Evolutionary conservation across 2,329 filamentous ascomycete species (phyloP).

Genomic region (Apiospora aurea): DNA sequence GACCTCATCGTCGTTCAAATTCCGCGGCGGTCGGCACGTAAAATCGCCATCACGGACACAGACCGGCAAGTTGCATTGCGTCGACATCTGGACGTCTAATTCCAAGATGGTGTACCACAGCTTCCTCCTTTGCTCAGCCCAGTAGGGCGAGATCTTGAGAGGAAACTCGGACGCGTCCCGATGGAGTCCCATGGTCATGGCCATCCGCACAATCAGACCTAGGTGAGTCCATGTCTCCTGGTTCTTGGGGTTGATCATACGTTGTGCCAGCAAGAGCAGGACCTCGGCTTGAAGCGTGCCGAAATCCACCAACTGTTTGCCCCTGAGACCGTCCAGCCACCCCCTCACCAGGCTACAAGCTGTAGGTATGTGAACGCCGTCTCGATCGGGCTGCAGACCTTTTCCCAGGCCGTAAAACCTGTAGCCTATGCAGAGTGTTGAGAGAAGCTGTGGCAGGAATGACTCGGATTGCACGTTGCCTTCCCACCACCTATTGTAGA

Average conservation of each 20-base stretch:
- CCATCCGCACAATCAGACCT: conserved; percentile 62
- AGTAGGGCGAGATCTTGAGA: conserved; percentile 56
- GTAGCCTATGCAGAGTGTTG: conserved; percentile 60
- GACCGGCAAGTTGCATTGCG: conserved; percentile 59
- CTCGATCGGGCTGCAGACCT: conserved; percentile 59
- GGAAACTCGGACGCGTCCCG: conserved; percentile 62
- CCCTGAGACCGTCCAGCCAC: conserved; percentile 60
- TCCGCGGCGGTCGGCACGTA: conserved; percentile 59
- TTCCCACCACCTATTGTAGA: conserved; percentile 61
- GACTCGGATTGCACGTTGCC: conserved; percentile 53
- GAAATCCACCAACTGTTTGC: conserved; percentile 61
- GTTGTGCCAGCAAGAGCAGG: conserved; percentile 59
- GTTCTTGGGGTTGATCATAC: conserved; percentile 56
- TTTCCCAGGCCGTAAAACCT: conserved; percentile 59
- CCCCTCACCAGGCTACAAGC: conserved; percentile 61
- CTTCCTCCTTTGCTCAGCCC: conserved; percentile 60
- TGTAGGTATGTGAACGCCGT: conserved; percentile 64
- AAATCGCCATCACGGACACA: conserved; percentile 61
- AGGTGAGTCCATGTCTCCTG: conserved; percentile 62
- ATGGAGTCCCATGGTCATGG: conserved; percentile 66
- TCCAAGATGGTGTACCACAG: conserved; percentile 65
- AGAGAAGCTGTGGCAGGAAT: conserved; percentile 61
- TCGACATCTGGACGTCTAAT: conserved; percentile 62
- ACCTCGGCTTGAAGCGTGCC: conserved; percentile 61
- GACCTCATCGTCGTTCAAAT: conserved; percentile 60